Base-by-base conservation (phyloP, 768 basidiomycete species). In the Phaeolepiota aurea region DNA sequence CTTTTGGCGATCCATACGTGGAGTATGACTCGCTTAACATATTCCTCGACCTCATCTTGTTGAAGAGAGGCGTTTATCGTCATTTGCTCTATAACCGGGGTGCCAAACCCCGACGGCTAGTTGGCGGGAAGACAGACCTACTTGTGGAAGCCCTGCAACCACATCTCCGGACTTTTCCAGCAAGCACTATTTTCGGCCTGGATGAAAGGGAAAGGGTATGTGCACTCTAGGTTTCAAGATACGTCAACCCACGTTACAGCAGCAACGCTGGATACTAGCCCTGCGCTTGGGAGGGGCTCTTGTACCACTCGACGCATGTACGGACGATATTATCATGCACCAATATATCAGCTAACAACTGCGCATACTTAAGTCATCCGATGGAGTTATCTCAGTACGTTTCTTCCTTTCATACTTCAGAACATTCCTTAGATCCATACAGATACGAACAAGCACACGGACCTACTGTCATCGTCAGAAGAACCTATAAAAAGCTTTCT, bases 1-100 rank as follows among this genome's bases (percentile, higher is more conserved):
- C 64, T 19, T 88, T 90, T 51, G 87, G 80, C 0, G 89, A 92
- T 59, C 86, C 86, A 42, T 91, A 90, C 49, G 85, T 90, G 44
- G 88, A 92, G 54, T 82, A 90, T 46, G 87, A 90, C 55, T 63
- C 69, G 0, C 61, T 90, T 44, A 82, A 77, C 1, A 63, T 90
- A 14, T 60, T 86, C 3, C 68, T 91, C 30, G 89, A 92, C 61
- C 69, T 92, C 1, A 82, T 91, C 38, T 68, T 91, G 16, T 68
- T 92, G 16, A 90, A 90, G 57, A 63, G 82, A 25, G 87, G 76
- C 10, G 88, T 90, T 2, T 90, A 83, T 53, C 70, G 82, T 13
- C 88, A 91, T 60, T 59, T 91, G 13, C 61, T 91, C 20, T 91
- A 84, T 51, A 92, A 92, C 52, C 69, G 86, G 35, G 86, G 82